Percentiles rank a stretch among this genome's conserved stretches.
Evolutionary conservation across 495 filamentous ascomycete genomes (phyloP).

Genomic region (Penicillium bovifimosum): DNA sequence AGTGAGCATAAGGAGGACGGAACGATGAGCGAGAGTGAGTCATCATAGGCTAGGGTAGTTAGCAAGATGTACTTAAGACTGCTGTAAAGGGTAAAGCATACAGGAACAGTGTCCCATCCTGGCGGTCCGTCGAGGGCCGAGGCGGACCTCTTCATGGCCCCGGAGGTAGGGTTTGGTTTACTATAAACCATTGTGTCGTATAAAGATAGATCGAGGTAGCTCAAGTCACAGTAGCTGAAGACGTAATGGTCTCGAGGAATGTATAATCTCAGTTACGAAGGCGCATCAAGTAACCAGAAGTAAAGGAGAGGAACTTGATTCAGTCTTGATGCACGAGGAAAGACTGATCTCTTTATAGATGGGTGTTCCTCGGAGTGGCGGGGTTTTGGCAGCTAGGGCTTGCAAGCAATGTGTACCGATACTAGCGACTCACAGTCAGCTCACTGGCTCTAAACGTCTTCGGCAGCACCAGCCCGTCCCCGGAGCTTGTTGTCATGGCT

Average conservation of each 20-base stretch:
- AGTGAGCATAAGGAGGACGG: slow-evolving; percentile 34
- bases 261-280: neutral
- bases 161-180: slow-evolving; percentile 22
- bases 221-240: neutral
- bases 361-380: neutral
- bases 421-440: slow-evolving; percentile 5
- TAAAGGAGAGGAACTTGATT: neutral
- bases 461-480: neutral
- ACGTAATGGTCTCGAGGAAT: neutral
- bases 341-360: slow-evolving; percentile 9
- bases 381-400: neutral
- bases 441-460: neutral
- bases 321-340: neutral
- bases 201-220: neutral
- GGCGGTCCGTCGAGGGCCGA: slow-evolving; percentile 28
- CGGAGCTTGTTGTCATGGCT: neutral
- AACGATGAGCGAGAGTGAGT: slow-evolving; percentile 22
- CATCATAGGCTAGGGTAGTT: slow-evolving; percentile 28
- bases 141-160: slow-evolving; percentile 34
- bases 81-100: slow-evolving; percentile 15
- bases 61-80: neutral
- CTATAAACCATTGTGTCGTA: slow-evolving; percentile 33
- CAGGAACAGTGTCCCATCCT: slow-evolving; percentile 36
- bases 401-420: neutral
- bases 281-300: neutral